A percentile compares a stretch with the other conserved stretches of the same genome.
Evolutionary conservation across 176 grass and related monocot genomes (phyloP).

Genomic region (Oryza glumipatula): DNA sequence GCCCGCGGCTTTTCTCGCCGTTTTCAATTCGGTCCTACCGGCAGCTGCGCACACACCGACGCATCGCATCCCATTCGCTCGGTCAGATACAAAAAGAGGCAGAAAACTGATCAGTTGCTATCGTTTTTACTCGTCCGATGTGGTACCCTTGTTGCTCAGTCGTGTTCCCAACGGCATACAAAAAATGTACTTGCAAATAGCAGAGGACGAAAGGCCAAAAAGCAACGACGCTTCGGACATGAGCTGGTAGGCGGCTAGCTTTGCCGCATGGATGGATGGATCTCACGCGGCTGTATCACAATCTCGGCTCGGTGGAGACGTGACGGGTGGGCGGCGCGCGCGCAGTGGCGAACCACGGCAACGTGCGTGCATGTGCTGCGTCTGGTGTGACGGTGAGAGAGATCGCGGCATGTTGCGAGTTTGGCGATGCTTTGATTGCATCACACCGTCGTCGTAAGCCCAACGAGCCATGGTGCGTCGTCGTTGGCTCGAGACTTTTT

Average conservation of each 20-base stretch:
- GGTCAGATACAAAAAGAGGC: neutral
- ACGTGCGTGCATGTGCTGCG: neutral
- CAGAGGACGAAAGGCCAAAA: neutral
- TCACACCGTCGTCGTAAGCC: neutral
- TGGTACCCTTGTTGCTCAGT: neutral
- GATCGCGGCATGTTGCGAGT: neutral
- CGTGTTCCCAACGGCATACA: neutral
- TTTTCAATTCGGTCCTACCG: neutral
- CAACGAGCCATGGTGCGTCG: neutral
- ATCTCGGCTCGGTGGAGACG: neutral
- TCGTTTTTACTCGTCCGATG: neutral
- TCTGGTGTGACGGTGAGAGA: neutral
- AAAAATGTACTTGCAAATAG: neutral
- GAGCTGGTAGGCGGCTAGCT: too few relatives aligned
- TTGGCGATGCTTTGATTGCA: neutral
- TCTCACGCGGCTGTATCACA: neutral
- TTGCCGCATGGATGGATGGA: neutral
- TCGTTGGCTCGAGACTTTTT: neutral
- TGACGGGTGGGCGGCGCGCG: neutral
- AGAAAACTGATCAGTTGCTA: neutral
- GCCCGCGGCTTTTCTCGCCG: conserved; percentile 6
- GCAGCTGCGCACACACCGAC: conserved; percentile 12
- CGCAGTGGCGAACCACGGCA: neutral
- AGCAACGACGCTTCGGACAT: neutral
- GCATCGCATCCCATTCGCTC: neutral